These are phyloP conservation scores for Cochlearia excelsa DNA, from an alignment of 345 rosid species.

Conservation along the genomic window DNA sequence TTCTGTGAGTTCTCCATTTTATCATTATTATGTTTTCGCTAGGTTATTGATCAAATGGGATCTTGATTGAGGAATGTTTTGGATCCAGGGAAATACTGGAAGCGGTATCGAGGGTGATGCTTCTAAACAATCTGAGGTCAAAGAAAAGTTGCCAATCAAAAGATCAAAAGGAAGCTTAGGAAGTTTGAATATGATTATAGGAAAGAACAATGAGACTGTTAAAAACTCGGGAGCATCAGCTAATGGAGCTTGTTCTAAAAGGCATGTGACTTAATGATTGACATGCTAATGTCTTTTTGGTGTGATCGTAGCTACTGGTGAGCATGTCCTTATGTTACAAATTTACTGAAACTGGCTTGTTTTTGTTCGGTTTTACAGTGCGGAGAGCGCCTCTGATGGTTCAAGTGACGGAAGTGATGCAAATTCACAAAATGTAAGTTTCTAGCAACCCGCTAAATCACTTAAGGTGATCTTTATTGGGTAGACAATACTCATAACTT, in stretches of 20 bases:
- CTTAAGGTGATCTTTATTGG: neutral
- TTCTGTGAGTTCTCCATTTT: constrained; percentile 47
- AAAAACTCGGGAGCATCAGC: constrained; percentile 74
- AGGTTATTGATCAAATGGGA: constrained; percentile 8
- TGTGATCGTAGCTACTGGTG: constrained; percentile 8
- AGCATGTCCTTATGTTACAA: constrained; percentile 7
- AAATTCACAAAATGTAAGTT: constrained; percentile 73
- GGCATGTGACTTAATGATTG: constrained; percentile 43
- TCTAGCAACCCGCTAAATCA: constrained; percentile 12
- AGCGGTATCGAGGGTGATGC: constrained; percentile 58
- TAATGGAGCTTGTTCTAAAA: constrained; percentile 81
- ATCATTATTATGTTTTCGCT: constrained; percentile 16
- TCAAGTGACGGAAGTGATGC: constrained; percentile 95
- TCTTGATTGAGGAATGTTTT: constrained; percentile 28
- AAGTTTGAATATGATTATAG: constrained; percentile 82
- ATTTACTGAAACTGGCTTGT: constrained; percentile 30
- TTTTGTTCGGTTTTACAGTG: constrained; percentile 46
- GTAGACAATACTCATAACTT: neutral
- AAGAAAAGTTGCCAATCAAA: constrained; percentile 93
- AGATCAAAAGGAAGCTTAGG: constrained; percentile 98
- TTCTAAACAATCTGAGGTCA: constrained; percentile 64
- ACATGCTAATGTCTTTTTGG: neutral
- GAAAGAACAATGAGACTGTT: constrained; percentile 63
- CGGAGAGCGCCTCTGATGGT: constrained; percentile 86
- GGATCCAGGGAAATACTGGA: constrained; percentile 67